Percentiles rank a stretch among this genome's conserved stretches.
Evolutionary conservation across 805 yeast genomes (phyloP).

Genomic region (Yamadazyma sp.): DNA sequence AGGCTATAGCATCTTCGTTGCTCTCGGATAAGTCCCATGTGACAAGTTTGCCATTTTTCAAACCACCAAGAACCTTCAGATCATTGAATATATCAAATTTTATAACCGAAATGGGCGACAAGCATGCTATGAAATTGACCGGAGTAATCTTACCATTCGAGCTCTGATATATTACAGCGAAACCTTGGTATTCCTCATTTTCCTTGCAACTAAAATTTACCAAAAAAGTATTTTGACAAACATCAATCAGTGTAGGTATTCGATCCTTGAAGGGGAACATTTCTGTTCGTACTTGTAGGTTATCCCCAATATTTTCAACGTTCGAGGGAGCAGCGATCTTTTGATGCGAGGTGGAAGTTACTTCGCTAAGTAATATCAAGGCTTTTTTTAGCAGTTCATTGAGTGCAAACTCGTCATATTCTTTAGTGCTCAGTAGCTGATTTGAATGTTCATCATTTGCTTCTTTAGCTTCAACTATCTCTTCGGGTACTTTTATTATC

Average conservation of each 20-base stretch:
- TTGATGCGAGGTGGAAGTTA: slow-evolving; percentile 4
- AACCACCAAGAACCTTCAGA: slow-evolving; percentile 47
- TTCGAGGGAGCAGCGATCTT: not conserved
- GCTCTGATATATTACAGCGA: slow-evolving; percentile 36
- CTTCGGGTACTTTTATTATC: not conserved
- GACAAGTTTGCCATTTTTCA: slow-evolving; percentile 49
- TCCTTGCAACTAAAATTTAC: slow-evolving; percentile 4
- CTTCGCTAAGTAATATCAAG: slow-evolving; percentile 23
- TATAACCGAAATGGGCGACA: slow-evolving; percentile 38
- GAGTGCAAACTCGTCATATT: slow-evolving; percentile 20
- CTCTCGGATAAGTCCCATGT: slow-evolving; percentile 45
- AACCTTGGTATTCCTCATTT: slow-evolving; percentile 20
- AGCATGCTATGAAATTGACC: slow-evolving; percentile 34
- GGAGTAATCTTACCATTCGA: slow-evolving; percentile 18
- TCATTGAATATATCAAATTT: slow-evolving; percentile 41
- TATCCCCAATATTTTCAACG: not conserved
- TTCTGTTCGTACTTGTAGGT: not conserved
- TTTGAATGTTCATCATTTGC: not conserved
- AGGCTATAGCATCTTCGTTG: slow-evolving; percentile 15
- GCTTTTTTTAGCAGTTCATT: slow-evolving; percentile 24
- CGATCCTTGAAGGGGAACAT: not conserved
- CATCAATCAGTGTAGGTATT: slow-evolving; percentile 27
- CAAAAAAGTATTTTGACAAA: slow-evolving; percentile 22
- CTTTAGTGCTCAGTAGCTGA: not conserved
- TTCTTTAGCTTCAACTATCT: not conserved